Evolutionary conservation across 1,284 basidiomycete species (phyloP).

Genomic region (Sanguinoderma infundibulare): DNA sequence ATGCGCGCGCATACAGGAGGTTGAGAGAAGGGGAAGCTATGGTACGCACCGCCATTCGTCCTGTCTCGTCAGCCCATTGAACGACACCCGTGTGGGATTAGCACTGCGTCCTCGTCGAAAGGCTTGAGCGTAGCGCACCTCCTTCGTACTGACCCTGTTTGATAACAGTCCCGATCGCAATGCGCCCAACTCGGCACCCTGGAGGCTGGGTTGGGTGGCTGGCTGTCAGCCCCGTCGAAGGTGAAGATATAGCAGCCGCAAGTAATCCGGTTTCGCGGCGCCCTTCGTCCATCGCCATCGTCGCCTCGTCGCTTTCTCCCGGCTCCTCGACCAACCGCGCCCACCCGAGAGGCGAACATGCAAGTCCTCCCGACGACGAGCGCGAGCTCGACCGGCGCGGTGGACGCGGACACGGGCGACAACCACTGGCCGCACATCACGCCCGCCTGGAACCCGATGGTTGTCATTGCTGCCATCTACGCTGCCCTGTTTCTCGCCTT

Average conservation of each 20-base stretch:
- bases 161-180: not conserved
- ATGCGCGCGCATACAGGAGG: not conserved
- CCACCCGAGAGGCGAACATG: not conserved
- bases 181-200: not conserved
- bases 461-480: not conserved
- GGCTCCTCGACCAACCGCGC: not conserved
- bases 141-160: not conserved
- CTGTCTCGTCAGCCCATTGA: not conserved
- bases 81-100: not conserved
- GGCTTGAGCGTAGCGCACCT: not conserved
- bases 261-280: not conserved
- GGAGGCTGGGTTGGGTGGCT: slow-evolving; percentile 1
- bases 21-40: not conserved
- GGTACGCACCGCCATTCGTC: not conserved
- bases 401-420: not conserved
- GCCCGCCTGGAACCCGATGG: slow-evolving; percentile 3
- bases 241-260: not conserved
- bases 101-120: not conserved
- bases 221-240: not conserved
- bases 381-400: too few species aligned
- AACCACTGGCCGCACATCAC: not conserved
- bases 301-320: too few species aligned
- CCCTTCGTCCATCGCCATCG: not conserved
- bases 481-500: not conserved
- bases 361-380: too few species aligned